These are phyloP conservation scores for Schwanniomyces yamadae DNA, from an alignment of 805 yeast genomes.

Conservation along the genomic window DNA sequence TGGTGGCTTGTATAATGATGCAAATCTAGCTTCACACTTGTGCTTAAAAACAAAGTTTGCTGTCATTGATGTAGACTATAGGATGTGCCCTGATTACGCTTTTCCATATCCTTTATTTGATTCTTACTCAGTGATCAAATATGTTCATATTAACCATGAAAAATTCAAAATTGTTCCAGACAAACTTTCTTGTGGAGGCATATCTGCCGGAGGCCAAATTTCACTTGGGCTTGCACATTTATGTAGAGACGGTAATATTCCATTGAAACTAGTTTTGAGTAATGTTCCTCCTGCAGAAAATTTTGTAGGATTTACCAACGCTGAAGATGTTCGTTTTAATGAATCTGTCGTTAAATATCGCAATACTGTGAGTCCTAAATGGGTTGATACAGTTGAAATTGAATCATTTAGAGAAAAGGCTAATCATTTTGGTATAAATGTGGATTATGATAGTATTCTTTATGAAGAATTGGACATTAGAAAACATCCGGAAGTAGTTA, in stretches of 20 bases:
- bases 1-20: slow-evolving; percentile 29
- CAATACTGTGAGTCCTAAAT: too few species aligned
- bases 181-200: slow-evolving; percentile 24
- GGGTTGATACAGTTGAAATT: too few species aligned
- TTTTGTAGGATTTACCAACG: too few species aligned
- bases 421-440: background rate
- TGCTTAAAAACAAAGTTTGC: slow-evolving; percentile 20
- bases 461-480: background rate
- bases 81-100: slow-evolving; percentile 26
- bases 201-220: slow-evolving; percentile 24
- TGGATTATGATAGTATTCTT: background rate
- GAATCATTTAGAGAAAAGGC: too few species aligned
- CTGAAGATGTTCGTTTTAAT: too few species aligned
- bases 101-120: slow-evolving; percentile 27
- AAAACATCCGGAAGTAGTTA: background rate
- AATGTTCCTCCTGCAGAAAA: too few species aligned
- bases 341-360: too few species aligned
- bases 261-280: slow-evolving; percentile 21
- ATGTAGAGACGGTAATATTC: slow-evolving; percentile 21
- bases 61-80: slow-evolving; percentile 31
- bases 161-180: slow-evolving; percentile 15
- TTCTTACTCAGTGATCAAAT: slow-evolving; percentile 26
- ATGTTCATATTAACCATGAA: slow-evolving; percentile 20
- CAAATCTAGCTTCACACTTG: slow-evolving; percentile 25
- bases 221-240: slow-evolving; percentile 26